Base-by-base conservation (phyloP, 116 monocot species). In the Posidonia oceanica region DNA sequence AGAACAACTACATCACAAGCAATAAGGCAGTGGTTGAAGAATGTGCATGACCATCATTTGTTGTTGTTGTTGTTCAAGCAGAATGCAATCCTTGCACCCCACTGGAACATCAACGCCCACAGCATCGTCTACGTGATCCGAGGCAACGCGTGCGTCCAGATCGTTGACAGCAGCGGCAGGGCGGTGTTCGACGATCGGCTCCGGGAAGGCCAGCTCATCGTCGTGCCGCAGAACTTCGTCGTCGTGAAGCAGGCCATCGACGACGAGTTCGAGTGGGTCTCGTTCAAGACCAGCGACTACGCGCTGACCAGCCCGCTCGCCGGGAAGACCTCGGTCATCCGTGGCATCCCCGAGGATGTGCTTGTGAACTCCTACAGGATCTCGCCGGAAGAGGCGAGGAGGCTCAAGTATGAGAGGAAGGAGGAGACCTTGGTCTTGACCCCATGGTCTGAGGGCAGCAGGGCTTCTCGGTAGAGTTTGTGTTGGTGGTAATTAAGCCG, bases 61-160 rank as follows among this genome's bases (percentile, higher is more conserved):
- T 39, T 17, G 6, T 7, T 53, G 6, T 11, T 5, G 3, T 5
- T 36, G n/a, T n/a, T n/a, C n/a, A n/a, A 17, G 38, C 63, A 83
- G 83, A 81, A 84, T 20, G 86, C 86, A 10, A 75, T 86, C 3
- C 21, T 75, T 0, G 74, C 80, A 3, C 89, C 89, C 4, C 72
- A 75, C 79, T 85, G 89, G 89, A 73, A 78, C 79, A 57, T 86
- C 36, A 89, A 89, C 81, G 78, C 86, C 1, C 88, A 88, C 70
- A 73, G 70, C 75, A 23, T 82, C 4, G 63, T 83, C 60, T 83
- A 80, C 54, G 74, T 70, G 23, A 77, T 71, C 21, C 13, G 66
- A 7, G 87, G 83, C 3, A 21, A 54, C 15, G 80, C 63, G 2
- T 53, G 65, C 4, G 3, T 78, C 39, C 83, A 87, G 81, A 76